Percentiles rank a stretch among this genome's conserved stretches.
phyloP scores from a whole-genome alignment of 1,284 basidiomycete species.

The Moniliophthora roreri region DNA sequence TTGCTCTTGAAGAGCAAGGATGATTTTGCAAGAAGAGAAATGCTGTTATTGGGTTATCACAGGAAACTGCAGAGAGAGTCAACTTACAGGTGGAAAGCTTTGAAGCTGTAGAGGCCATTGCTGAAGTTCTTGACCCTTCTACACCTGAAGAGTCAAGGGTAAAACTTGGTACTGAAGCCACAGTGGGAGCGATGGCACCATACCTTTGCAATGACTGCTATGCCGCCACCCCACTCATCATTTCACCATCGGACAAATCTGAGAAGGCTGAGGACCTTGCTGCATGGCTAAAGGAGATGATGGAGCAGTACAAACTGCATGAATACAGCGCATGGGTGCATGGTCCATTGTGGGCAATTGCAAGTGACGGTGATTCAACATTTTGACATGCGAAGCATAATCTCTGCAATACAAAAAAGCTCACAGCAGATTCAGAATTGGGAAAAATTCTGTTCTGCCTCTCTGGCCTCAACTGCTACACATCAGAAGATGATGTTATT shows the following conservation, averaged over 20 bases:
- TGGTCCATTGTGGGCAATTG: slow-evolving; percentile 24
- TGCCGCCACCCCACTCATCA: slow-evolving; percentile 18
- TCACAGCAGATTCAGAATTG: slow-evolving; percentile 14
- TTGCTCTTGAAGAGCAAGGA: slow-evolving; percentile 21
- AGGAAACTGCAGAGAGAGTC: slow-evolving; percentile 13
- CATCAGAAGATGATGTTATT: slow-evolving; percentile 15
- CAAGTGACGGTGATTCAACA: slow-evolving; percentile 27
- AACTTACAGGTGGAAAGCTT: slow-evolving; percentile 14
- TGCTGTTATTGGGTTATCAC: background rate
- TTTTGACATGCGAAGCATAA: slow-evolving; percentile 22
- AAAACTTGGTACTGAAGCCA: slow-evolving; percentile 25
- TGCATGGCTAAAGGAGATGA: slow-evolving; percentile 16
- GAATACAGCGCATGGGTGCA: slow-evolving; percentile 17
- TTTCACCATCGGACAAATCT: slow-evolving; percentile 26
- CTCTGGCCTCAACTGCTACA: slow-evolving; percentile 23
- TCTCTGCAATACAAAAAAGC: slow-evolving; percentile 16
- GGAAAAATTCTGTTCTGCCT: slow-evolving; percentile 17
- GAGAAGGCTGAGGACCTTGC: slow-evolving; percentile 21
- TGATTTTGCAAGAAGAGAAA: too few relatives aligned
- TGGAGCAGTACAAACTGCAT: slow-evolving; percentile 18
- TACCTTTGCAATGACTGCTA: slow-evolving; percentile 21
- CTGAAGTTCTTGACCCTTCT: background rate
- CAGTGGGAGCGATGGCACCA: slow-evolving; percentile 25
- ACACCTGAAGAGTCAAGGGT: slow-evolving; percentile 8
- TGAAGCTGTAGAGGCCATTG: slow-evolving; percentile 16